Percentiles rank a stretch among this genome's conserved stretches.
These are phyloP conservation scores for Clavariopsis aquatica DNA, from an alignment of 495 filamentous ascomycete genomes.

Conservation along the genomic window DNA sequence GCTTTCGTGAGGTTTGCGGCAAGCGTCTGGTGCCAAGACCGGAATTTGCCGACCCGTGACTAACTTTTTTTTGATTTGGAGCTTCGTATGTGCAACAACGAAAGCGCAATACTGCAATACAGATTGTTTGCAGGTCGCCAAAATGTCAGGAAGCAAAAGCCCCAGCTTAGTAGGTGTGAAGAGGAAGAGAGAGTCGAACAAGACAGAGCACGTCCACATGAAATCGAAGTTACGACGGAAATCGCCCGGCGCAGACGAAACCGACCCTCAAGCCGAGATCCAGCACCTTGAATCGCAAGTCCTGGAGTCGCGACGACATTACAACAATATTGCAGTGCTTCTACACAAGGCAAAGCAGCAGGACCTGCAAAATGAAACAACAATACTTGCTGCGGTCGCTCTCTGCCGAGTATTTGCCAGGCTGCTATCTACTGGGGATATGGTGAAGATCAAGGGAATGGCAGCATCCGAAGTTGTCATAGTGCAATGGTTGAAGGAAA, in stretches of 20 bases:
- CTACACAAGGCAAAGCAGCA: slow-evolving; percentile 60
- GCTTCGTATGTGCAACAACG: neutral
- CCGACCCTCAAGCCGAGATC: slow-evolving; percentile 55
- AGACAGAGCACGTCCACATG: neutral
- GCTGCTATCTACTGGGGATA: slow-evolving; percentile 71
- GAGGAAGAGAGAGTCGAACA: slow-evolving; percentile 38
- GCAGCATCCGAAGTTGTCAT: slow-evolving; percentile 74
- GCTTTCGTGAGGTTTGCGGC: slow-evolving; percentile 19
- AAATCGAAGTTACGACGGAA: slow-evolving; percentile 27
- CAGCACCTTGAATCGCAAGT: slow-evolving; percentile 73
- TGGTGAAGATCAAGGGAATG: slow-evolving; percentile 62
- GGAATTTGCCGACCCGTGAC: neutral
- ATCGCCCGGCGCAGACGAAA: slow-evolving; percentile 40
- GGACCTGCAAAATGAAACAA: slow-evolving; percentile 44
- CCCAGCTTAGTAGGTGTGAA: slow-evolving; percentile 25
- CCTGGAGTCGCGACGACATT: slow-evolving; percentile 79
- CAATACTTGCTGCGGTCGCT: slow-evolving; percentile 67
- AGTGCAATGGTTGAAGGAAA: slow-evolving; percentile 74
- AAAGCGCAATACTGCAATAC: neutral
- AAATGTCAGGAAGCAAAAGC: slow-evolving; percentile 23
- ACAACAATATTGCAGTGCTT: slow-evolving; percentile 85
- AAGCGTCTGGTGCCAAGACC: slow-evolving; percentile 4
- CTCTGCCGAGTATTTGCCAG: slow-evolving; percentile 88
- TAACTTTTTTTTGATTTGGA: neutral
- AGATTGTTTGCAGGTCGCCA: neutral